Base-by-base conservation (phyloP, 2,329 filamentous ascomycete species). In the Sclerotinia nivalis region DNA sequence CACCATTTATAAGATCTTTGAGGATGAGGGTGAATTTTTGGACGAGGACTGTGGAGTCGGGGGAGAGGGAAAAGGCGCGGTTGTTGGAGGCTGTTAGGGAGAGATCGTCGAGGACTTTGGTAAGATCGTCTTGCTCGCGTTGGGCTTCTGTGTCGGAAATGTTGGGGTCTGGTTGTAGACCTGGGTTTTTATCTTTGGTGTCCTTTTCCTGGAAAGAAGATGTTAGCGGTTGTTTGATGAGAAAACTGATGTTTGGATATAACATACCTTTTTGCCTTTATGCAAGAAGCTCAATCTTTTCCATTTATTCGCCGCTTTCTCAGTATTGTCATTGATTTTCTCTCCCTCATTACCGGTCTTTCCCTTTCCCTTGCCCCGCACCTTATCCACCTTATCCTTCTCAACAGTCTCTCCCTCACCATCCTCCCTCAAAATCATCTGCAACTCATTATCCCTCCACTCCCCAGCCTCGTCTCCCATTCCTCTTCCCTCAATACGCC, bases 1-100 rank as follows among this genome's bases (percentile, higher is more conserved):
- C 96, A 72, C 96, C 96, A 78, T 93, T 94, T 76, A 96, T 88
- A 22, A 97, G 87, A 79, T 99, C 96, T 78, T 95, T 96, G 77
- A 99, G 91, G 47, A 97, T 90, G 69, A 93, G 84, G 1, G 93
- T 96, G 84, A 99, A 99, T 72, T 90, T 88, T 68, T 89, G 87
- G 66, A 97, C 87, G 43, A 97, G 86, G 73, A 93, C 90, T 72
- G 93, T 89, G 0, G 93, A 95, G 75, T 97, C 93, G 71, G 88
- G 87, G n/a, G 92, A 92, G 70, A 97, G 86, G 18, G 90, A 90
- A 80, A 97, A 92, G 71, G 92, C 92, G 70, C 89, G 90, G 82
- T 96, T 96, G 83, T 97, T 94, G 74, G 91, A 87, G 8, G 92
- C 91, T 7, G 91, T 88, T 45, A 97, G 88, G 77, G 96, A 94